Conservation (phyloP, 2,329 filamentous ascomycete species). For the Allantophomopsis cytisporea region DNA sequence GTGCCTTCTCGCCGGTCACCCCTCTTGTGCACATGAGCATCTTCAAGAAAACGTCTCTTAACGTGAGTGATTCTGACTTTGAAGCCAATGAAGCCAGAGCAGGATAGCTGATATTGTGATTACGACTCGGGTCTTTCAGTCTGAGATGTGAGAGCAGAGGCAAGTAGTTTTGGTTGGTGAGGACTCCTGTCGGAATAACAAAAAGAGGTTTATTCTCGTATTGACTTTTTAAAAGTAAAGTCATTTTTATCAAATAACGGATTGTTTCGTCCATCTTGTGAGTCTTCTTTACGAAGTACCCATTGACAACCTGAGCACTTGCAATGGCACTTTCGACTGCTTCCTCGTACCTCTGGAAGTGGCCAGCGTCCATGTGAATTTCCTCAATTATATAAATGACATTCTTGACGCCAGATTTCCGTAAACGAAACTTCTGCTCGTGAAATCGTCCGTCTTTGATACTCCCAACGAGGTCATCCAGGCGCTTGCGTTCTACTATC, state of each 20-base stretch:
- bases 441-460: constrained; percentile 75
- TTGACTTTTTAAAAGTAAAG: constrained; percentile 46
- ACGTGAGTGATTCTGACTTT: constrained; percentile 61
- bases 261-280: constrained; percentile 67
- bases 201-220: constrained; percentile 45
- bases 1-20: constrained; percentile 62
- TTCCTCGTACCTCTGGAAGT: constrained; percentile 45
- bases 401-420: constrained; percentile 58
- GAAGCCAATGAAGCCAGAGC: constrained; percentile 61
- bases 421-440: constrained; percentile 72
- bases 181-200: constrained; percentile 51
- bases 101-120: constrained; percentile 53
- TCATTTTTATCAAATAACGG: constrained; percentile 61
- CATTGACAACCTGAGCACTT: constrained; percentile 65
- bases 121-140: constrained; percentile 30
- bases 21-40: constrained; percentile 76
- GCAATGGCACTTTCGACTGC: constrained; percentile 61
- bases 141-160: constrained; percentile 46
- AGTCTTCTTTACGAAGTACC: constrained; percentile 68
- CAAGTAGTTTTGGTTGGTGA: constrained; percentile 53
- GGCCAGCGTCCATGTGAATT: constrained; percentile 42
- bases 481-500: constrained; percentile 68
- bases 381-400: constrained; percentile 72
- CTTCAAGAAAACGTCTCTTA: constrained; percentile 66
- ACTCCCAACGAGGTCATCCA: constrained; percentile 67